These are phyloP conservation scores for Crotalaria pallida DNA, from an alignment of 306 rosid genomes.

Conservation along the genomic window DNA sequence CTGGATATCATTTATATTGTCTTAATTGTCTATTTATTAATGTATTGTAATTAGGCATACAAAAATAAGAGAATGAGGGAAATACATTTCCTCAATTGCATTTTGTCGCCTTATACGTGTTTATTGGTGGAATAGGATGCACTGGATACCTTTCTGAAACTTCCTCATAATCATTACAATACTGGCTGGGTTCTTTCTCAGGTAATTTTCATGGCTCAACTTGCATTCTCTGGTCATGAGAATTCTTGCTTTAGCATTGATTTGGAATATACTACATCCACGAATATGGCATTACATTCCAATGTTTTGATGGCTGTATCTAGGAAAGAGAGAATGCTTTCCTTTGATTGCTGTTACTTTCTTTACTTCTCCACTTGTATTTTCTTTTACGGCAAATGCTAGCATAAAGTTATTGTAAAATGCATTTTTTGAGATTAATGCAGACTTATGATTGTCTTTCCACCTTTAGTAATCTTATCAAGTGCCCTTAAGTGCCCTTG, in stretches of 20 bases:
- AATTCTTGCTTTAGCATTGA: neutral
- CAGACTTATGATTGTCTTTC: no score
- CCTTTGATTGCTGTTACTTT: neutral
- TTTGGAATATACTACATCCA: neutral
- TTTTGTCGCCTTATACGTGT: constrained; percentile 22
- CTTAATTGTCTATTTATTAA: neutral
- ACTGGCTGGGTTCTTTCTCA: constrained; percentile 98
- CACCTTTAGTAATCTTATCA: no score
- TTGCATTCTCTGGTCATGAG: neutral
- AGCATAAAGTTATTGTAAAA: no score
- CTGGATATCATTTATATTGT: neutral
- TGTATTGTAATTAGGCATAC: neutral
- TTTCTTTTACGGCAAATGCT: no score
- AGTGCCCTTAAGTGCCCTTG: no score
- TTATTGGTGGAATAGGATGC: constrained; percentile 69
- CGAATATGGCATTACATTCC: neutral
- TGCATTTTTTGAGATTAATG: no score
- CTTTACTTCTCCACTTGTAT: neutral
- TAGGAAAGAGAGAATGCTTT: constrained; percentile 7
- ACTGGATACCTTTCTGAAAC: constrained; percentile 70
- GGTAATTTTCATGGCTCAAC: constrained; percentile 42
- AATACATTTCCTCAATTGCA: constrained; percentile 16
- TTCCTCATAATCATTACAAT: constrained; percentile 85
- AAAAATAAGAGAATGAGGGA: constrained; percentile 3
- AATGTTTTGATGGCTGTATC: neutral